Percentiles rank a stretch among this genome's conserved stretches.
Conservation (phyloP, 2,329 filamentous ascomycete species). For the Sarocladium oryzae region DNA sequence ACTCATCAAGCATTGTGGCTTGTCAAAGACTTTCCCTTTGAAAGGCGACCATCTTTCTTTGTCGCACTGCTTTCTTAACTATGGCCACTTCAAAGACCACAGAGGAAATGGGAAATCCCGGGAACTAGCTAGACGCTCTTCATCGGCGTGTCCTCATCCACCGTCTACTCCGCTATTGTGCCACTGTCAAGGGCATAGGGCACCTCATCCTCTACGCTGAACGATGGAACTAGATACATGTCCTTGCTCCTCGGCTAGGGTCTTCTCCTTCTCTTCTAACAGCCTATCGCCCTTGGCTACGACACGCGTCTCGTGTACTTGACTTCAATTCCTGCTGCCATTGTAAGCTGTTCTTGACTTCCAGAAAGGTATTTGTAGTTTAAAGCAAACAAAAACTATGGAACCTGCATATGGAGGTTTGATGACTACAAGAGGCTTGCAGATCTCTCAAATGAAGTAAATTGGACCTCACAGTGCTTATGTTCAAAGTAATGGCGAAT, state of each 20-base stretch:
- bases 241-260: conserved; percentile 40
- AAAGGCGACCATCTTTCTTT: background rate
- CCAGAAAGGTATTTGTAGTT: background rate
- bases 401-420: conserved; percentile 21
- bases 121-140: conserved; percentile 28
- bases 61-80: background rate
- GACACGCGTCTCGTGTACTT: conserved; percentile 35
- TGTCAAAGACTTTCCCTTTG: no score
- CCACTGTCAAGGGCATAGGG: conserved; percentile 26
- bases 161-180: conserved; percentile 32
- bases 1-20: no score
- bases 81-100: background rate
- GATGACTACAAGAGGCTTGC: no score
- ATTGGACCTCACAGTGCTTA: no score
- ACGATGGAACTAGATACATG: conserved; percentile 34
- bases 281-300: conserved; percentile 39
- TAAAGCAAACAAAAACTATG: conserved; percentile 11
- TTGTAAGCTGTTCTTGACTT: conserved; percentile 16
- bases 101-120: background rate
- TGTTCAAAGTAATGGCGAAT: conserved; percentile 26
- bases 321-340: conserved; percentile 26
- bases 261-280: conserved; percentile 38
- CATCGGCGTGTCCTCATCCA: conserved; percentile 32
- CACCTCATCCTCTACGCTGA: conserved; percentile 27
- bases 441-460: no score